A percentile compares a stretch with the other conserved stretches of the same genome.
These are phyloP conservation scores for Tetragonia tetragonoides DNA, from an alignment of 148 eudicot genomes.

Conservation along the genomic window DNA sequence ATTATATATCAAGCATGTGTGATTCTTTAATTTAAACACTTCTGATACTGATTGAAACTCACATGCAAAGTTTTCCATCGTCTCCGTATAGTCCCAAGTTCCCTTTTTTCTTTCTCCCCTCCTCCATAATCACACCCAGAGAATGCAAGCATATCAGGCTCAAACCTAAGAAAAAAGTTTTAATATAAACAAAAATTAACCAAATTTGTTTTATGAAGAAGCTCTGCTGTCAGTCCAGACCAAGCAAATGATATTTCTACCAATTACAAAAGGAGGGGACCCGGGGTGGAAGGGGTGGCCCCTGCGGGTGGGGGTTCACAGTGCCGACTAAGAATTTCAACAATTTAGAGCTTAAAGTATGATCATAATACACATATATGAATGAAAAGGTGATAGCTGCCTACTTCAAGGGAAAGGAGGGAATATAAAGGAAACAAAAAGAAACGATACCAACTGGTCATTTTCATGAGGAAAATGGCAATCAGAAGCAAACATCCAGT, in stretches of 20 bases:
- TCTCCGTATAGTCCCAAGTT: conserved; percentile 55
- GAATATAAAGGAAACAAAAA: not conserved
- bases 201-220: not conserved
- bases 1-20: not conserved
- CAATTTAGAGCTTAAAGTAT: not conserved
- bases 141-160: conserved; percentile 95
- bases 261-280: not conserved
- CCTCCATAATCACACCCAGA: conserved; percentile 95
- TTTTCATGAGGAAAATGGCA: conserved; percentile 1
- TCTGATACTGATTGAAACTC: conserved; percentile 23
- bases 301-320: not conserved
- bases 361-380: not conserved
- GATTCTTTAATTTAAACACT: not conserved
- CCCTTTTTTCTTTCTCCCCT: conserved; percentile 68
- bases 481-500: conserved; percentile 20
- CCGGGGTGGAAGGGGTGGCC: too few species aligned
- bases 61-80: conserved; percentile 89
- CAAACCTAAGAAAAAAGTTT: conserved; percentile 52
- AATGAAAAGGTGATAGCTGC: not conserved
- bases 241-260: not conserved
- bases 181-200: not conserved
- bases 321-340: not conserved
- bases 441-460: not conserved
- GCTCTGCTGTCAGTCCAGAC: not conserved
- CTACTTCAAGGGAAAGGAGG: not conserved